Base-by-base conservation (phyloP, 2,329 filamentous ascomycete genomes). In the Fusarium circinatum region DNA sequence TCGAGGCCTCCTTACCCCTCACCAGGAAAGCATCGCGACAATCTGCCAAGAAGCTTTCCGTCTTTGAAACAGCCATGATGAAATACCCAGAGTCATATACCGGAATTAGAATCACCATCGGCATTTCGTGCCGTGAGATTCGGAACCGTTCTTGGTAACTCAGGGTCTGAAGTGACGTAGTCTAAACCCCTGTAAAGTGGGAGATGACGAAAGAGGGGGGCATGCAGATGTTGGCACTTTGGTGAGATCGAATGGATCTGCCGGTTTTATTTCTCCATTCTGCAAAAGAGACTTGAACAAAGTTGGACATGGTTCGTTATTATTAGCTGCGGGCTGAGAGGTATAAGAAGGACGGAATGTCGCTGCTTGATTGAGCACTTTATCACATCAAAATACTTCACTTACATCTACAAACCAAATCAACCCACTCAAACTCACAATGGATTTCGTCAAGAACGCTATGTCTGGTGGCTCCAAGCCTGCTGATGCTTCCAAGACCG, bases 381-480 rank as follows among this genome's bases (percentile, higher is more conserved):
- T 36, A 49, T 38, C 52, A 47, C 13, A 65, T 24, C 30, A 39
- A 39, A 34, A 12, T 5, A 51, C 56, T 42, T 30, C 26, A 30
- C 34, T 26, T 30, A 28, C 44, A 44, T 34, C 44, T 49, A 49
- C n/a, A 42, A 26, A 13, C 18, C 32, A 22, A 26, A 52, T 15
- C 49, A 62, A 34, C 38, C 6, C 10, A 20, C 32, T 24, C 15
- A 11, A 51, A 51, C 12, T 72, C 78, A 79, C 48, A 64, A 84
- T 84, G 83, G 82, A 84, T 81, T 82, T 83, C 75, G 32, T 84
- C 79, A 75, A 76, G 56, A 54, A 70, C 42, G 62, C 68, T 51
- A 30, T 69, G 32, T 56, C 63, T 38, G 65, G 70, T 56, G 44
- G 62, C 63, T 76, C 75, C 62, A 71, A 71, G 45, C 52, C 76